phyloP scores from a whole-genome alignment of 352 stramenopile species.

The Phytopythium delawarense region DNA sequence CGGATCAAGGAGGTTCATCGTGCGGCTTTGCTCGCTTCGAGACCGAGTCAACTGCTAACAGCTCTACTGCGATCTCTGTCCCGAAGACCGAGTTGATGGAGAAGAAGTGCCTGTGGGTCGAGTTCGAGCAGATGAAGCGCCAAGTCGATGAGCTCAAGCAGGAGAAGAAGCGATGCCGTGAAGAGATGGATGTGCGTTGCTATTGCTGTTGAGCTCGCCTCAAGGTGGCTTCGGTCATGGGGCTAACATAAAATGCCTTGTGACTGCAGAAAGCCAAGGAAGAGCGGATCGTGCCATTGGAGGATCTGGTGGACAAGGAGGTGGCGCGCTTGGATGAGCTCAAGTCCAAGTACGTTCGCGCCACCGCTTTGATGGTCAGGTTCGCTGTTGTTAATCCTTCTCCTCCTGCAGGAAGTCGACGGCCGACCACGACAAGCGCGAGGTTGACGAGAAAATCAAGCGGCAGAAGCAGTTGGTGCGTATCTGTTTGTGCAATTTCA shows the following conservation, averaged over 20 bases:
- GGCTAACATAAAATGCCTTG: neutral
- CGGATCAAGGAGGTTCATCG: conserved; percentile 66
- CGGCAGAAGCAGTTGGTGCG: conserved; percentile 41
- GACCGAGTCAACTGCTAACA: neutral
- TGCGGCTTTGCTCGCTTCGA: neutral
- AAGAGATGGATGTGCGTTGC: conserved; percentile 53
- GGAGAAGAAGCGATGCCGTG: conserved; percentile 62
- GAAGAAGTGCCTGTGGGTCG: conserved; percentile 84
- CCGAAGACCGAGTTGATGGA: conserved; percentile 76
- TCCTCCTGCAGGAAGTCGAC: conserved; percentile 35
- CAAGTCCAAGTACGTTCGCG: conserved; percentile 46
- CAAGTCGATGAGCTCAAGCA: conserved; percentile 64
- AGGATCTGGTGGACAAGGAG: conserved; percentile 68
- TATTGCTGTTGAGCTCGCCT: neutral
- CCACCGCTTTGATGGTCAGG: neutral
- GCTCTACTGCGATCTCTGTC: neutral
- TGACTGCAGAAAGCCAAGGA: conserved; percentile 51
- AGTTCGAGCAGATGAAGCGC: conserved; percentile 73
- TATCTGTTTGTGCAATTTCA: neutral
- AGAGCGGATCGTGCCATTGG: conserved; percentile 56
- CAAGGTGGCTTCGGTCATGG: neutral
- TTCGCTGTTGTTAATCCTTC: too few species aligned
- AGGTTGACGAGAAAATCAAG: conserved; percentile 61
- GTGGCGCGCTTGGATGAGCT: conserved; percentile 53
- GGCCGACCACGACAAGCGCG: conserved; percentile 39